Evolutionary conservation across 768 basidiomycete genomes (phyloP).

Genomic region (Russula foetens): DNA sequence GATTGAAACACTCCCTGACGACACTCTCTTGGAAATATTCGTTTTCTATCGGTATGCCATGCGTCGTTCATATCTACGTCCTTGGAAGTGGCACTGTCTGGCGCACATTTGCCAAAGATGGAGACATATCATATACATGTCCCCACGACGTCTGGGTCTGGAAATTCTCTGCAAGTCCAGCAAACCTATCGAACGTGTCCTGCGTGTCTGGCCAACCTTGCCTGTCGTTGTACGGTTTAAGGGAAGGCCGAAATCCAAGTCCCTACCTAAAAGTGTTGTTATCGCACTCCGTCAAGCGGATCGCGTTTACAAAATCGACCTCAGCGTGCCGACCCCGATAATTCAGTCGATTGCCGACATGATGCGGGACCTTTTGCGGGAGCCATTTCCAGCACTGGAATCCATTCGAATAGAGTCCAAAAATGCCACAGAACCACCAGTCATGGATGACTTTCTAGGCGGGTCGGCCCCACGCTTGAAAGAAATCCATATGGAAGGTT

Average conservation of each 20-base stretch:
- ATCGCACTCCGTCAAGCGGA: not conserved
- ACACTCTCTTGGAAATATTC: not conserved
- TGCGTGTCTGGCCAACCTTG: not conserved
- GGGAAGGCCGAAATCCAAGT: too few relatives aligned
- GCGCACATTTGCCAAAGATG: not conserved
- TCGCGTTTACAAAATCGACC: not conserved
- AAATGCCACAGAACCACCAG: slow-evolving; percentile 28
- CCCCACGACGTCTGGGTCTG: not conserved
- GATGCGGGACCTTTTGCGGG: too few relatives aligned
- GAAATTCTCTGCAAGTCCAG: not conserved
- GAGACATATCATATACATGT: not conserved
- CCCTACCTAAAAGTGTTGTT: not conserved
- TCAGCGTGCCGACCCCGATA: not conserved
- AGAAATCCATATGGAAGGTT: not conserved
- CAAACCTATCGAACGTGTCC: not conserved
- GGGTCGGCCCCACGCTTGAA: not conserved
- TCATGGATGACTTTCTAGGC: not conserved
- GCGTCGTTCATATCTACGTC: not conserved
- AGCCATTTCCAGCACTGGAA: slow-evolving; percentile 19
- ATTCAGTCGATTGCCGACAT: slow-evolving; percentile 22
- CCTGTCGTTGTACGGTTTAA: not conserved
- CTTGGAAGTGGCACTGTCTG: not conserved
- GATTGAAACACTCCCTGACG: not conserved
- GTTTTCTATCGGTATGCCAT: not conserved
- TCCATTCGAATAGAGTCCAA: slow-evolving; percentile 22